Evolutionary conservation across 257 asterid species (phyloP).

Genomic region (Capsicum chinense): DNA sequence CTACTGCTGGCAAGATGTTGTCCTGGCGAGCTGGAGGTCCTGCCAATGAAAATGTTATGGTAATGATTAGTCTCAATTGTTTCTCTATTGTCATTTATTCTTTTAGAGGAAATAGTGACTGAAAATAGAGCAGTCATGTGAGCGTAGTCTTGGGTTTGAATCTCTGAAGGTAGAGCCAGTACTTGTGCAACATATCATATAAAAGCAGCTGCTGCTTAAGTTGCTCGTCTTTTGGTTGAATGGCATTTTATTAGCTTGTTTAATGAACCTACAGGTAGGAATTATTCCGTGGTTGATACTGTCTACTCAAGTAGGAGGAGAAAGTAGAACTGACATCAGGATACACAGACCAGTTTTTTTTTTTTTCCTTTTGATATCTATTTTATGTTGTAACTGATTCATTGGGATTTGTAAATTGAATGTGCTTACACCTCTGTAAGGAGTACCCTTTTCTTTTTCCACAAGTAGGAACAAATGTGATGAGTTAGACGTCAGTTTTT

Average conservation of each 20-base stretch:
- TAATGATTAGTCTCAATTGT: slow-evolving; percentile 40
- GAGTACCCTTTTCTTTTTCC: neutral
- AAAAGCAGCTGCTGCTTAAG: neutral
- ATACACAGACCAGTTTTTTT: neutral
- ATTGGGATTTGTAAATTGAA: neutral
- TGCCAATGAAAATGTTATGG: slow-evolving; percentile 71
- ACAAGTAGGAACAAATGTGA: neutral
- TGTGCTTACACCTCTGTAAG: neutral
- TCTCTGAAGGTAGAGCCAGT: slow-evolving; percentile 10
- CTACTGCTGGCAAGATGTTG: slow-evolving; percentile 67
- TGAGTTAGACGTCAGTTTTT: neutral
- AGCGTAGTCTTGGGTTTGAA: neutral
- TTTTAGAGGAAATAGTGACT: neutral
- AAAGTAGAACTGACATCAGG: slow-evolving; percentile 17
- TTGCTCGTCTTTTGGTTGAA: neutral
- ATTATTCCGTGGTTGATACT: slow-evolving; percentile 87
- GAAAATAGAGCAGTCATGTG: too few relatives aligned
- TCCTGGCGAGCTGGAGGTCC: slow-evolving; percentile 87
- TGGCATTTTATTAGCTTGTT: slow-evolving; percentile 28
- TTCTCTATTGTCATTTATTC: neutral
- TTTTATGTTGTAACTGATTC: neutral
- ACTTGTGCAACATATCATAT: neutral
- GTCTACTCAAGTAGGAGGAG: slow-evolving; percentile 50
- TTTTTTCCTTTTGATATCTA: neutral
- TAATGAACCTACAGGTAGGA: slow-evolving; percentile 69